Base-by-base conservation (phyloP, 1,284 basidiomycete species). In the Cryptococcus amylolentus region DNA sequence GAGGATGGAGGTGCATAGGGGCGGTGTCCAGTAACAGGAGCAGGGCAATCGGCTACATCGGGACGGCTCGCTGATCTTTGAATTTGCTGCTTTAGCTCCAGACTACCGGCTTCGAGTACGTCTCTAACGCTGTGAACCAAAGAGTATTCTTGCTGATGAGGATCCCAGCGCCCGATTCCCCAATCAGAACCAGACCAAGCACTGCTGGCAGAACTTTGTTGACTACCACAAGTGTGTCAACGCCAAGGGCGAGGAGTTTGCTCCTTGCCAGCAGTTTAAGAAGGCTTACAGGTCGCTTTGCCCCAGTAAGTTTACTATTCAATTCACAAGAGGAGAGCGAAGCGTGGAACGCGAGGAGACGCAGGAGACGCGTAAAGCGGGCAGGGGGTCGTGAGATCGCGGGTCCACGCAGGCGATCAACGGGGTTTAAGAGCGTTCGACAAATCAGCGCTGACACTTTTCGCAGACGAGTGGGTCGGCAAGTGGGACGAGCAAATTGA, bases 221-320 rank as follows among this genome's bases (percentile, higher is more conserved):
- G 92, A 98, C 80, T 96, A 95, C 84, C 91, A 91, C 87, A 96
- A 95, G 80, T 99, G 96, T 78, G 82, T 98, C 70, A 82, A 89
- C 72, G 93, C 92, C 69, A 98, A 97, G 82, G 96, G 96, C 65
- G 95, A 98, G 72, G 96, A 98, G 60, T 98, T 88, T 77, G 86
- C 88, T 23, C 93, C 96, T 9, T 98, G 96, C 88, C 93, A 95
- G 82, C 93, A 97, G 81, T 99, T 99, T 87, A 91, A 89, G 83
- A 86, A 87, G 76, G 90, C 91, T 39, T 99, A 92, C 84, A 84
- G 91, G 82, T 93, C 94, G 52, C 86, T 98, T 63, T 99, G 96
- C 82, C 96, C 96, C 63, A 98, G 93, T 96, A 71, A 77, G 91
- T 87, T 14, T 49, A 43, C 44, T 57, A n/a, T 42, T 42, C 41